Percentiles rank a stretch among this genome's conserved stretches.
These are phyloP conservation scores for Acacia acuminata DNA, from an alignment of 306 rosid species.

Conservation along the genomic window DNA sequence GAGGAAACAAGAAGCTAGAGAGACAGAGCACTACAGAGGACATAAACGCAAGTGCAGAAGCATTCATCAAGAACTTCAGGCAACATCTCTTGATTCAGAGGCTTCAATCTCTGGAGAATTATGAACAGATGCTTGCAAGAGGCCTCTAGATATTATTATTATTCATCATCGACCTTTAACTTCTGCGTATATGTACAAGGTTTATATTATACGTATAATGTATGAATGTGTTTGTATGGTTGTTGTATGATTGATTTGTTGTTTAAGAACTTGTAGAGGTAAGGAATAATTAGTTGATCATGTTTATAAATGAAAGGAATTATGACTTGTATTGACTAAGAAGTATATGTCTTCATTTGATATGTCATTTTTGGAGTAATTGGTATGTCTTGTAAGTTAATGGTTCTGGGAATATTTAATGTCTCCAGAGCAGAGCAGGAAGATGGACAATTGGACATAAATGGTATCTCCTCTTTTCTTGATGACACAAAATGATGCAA, in stretches of 20 bases:
- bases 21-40: conserved; percentile 53
- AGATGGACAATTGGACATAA: background rate
- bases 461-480: background rate
- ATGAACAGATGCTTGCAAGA: conserved; percentile 72
- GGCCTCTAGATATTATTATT: conserved; percentile 38
- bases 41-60: conserved; percentile 80
- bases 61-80: conserved; percentile 87
- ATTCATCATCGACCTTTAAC: background rate
- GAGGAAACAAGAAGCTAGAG: conserved; percentile 47
- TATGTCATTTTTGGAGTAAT: background rate
- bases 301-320: background rate
- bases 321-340: background rate
- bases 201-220: background rate
- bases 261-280: background rate
- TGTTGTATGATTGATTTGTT: background rate
- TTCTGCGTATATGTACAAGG: background rate
- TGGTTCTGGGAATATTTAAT: background rate
- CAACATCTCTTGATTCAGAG: conserved; percentile 74
- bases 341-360: background rate
- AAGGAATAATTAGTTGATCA: background rate
- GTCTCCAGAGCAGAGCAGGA: background rate
- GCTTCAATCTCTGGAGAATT: conserved; percentile 85
- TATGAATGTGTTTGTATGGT: background rate
- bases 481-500: background rate
- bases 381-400: background rate